A percentile compares a stretch with the other conserved stretches of the same genome.
These are phyloP conservation scores for Amauroascus verrucosus DNA, from an alignment of 2,329 filamentous ascomycete genomes.

Conservation along the genomic window DNA sequence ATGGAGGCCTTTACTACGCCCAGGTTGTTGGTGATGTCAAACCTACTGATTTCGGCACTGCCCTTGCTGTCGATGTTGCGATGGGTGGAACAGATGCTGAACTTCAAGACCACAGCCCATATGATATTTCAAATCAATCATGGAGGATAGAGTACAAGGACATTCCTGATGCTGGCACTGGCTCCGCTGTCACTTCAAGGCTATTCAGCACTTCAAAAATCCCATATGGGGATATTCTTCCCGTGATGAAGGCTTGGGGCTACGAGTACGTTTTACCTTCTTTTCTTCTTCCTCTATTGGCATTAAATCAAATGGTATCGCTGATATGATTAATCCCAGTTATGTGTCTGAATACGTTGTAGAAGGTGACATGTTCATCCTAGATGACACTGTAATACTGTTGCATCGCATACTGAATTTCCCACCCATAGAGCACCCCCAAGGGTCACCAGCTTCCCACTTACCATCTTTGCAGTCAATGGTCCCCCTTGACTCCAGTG, in stretches of 20 bases:
- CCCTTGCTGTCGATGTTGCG: slow-evolving; percentile 10
- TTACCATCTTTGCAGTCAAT: slow-evolving; percentile 40
- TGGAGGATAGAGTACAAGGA: slow-evolving; percentile 42
- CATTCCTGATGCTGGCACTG: slow-evolving; percentile 43
- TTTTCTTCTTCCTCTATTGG: background rate
- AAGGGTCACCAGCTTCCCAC: slow-evolving; percentile 25
- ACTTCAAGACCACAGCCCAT: slow-evolving; percentile 18
- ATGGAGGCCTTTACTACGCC: slow-evolving; percentile 45
- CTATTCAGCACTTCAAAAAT: slow-evolving; percentile 42
- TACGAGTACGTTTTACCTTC: slow-evolving; percentile 38
- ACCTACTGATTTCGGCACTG: slow-evolving; percentile 30
- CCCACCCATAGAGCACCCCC: slow-evolving; percentile 29
- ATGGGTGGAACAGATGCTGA: slow-evolving; percentile 11
- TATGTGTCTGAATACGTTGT: slow-evolving; percentile 49
- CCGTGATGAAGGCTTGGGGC: slow-evolving; percentile 43
- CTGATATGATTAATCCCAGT: slow-evolving; percentile 25
- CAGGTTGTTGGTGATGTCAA: slow-evolving; percentile 40
- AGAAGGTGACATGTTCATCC: slow-evolving; percentile 48
- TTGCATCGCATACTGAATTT: slow-evolving; percentile 46
- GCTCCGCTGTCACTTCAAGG: slow-evolving; percentile 45
- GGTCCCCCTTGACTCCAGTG: slow-evolving; percentile 45
- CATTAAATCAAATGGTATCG: background rate
- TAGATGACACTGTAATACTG: slow-evolving; percentile 48
- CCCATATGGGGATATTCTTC: slow-evolving; percentile 40
- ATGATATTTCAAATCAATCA: slow-evolving; percentile 29